Percentiles rank a stretch among this genome's conserved stretches.
These are phyloP conservation scores for Suhomyces xylopsoci DNA, from an alignment of 805 yeast species.

Conservation along the genomic window DNA sequence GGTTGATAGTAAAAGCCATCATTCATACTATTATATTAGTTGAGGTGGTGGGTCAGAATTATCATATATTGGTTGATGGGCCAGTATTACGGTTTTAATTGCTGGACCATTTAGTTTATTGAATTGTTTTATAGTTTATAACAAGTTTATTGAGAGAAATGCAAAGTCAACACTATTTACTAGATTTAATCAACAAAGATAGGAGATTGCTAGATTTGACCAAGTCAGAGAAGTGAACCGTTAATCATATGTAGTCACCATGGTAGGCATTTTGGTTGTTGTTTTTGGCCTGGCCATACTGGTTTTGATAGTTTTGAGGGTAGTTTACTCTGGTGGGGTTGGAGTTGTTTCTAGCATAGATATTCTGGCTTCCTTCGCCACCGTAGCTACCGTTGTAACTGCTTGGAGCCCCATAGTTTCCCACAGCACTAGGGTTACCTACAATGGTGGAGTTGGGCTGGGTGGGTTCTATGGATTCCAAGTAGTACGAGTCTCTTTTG, in stretches of 20 bases:
- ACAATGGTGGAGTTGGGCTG: conserved; percentile 42
- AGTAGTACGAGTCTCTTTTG: conserved; percentile 28
- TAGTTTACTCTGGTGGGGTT: background rate
- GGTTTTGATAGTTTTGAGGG: background rate
- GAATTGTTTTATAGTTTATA: background rate
- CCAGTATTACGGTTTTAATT: too few relatives aligned
- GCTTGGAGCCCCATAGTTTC: conserved; percentile 14
- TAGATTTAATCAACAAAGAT: background rate
- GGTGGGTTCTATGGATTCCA: conserved; percentile 35
- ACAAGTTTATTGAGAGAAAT: background rate
- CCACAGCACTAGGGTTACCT: conserved; percentile 36
- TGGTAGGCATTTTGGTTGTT: conserved; percentile 1
- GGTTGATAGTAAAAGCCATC: too few relatives aligned
- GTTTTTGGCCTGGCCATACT: background rate
- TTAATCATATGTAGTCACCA: conserved; percentile 4
- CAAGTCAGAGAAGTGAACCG: background rate
- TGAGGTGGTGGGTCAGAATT: too few relatives aligned
- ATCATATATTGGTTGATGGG: too few relatives aligned
- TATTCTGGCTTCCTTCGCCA: background rate
- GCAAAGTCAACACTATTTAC: conserved; percentile 1
- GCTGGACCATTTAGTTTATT: too few relatives aligned
- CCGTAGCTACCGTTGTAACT: background rate
- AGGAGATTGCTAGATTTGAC: background rate
- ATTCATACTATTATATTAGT: too few relatives aligned
- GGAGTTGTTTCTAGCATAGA: background rate